Conservation (phyloP, 2,329 filamentous ascomycete genomes). For the Chaetothyriales sp. region DNA sequence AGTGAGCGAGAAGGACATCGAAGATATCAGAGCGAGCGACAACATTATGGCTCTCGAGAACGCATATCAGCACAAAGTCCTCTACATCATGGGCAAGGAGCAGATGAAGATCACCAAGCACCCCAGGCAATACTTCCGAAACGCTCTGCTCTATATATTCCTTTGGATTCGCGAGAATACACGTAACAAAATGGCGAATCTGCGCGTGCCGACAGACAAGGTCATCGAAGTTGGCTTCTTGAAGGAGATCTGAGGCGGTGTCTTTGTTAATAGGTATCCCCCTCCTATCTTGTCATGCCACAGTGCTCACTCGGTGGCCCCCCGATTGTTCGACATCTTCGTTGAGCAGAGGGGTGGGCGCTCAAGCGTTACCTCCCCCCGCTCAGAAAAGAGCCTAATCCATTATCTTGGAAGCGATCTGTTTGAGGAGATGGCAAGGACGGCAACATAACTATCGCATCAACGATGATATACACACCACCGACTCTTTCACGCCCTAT, state of each 20-base stretch:
- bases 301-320: too few species aligned
- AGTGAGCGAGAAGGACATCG: neutral
- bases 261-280: too few species aligned
- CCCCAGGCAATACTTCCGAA: slow-evolving; percentile 19
- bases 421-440: too few species aligned
- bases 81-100: slow-evolving; percentile 36
- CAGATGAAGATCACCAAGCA: slow-evolving; percentile 26
- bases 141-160: slow-evolving; percentile 22
- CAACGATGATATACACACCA: too few species aligned
- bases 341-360: too few species aligned
- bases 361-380: too few species aligned
- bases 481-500: too few species aligned
- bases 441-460: too few species aligned
- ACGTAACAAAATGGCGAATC: slow-evolving; percentile 25
- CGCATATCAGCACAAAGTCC: slow-evolving; percentile 34
- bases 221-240: slow-evolving; percentile 31
- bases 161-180: slow-evolving; percentile 28
- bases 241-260: slow-evolving; percentile 22
- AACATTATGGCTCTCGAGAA: slow-evolving; percentile 26
- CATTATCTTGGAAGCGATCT: too few species aligned
- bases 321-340: too few species aligned
- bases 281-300: too few species aligned
- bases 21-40: neutral
- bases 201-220: slow-evolving; percentile 26
- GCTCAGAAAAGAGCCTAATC: too few species aligned